A percentile compares a stretch with the other conserved stretches of the same genome.
These are phyloP conservation scores for Fusarium sp. DNA, from an alignment of 2,329 filamentous ascomycete genomes.

Conservation along the genomic window DNA sequence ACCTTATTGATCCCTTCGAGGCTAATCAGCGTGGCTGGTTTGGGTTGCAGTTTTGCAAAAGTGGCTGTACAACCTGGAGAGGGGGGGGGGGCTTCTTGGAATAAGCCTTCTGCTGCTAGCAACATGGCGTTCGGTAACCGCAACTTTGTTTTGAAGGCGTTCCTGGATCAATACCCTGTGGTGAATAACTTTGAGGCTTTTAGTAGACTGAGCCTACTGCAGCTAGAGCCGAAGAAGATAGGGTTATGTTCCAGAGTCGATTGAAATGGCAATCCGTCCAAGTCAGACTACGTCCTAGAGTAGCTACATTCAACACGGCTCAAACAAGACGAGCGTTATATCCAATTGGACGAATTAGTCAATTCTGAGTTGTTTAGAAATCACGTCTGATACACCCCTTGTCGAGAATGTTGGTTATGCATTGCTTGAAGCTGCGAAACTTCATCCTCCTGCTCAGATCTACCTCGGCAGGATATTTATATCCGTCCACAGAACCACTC, in stretches of 20 bases:
- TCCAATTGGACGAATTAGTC: neutral
- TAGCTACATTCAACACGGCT: no score
- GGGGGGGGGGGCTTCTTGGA: neutral
- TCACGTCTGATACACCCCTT: neutral
- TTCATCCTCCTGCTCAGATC: constrained; percentile 26
- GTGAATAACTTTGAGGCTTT: constrained; percentile 4
- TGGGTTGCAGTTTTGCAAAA: constrained; percentile 7
- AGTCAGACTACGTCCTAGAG: no score
- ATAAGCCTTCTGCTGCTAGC: constrained; percentile 19
- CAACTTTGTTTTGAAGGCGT: constrained; percentile 24
- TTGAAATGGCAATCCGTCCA: neutral
- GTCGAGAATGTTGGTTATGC: constrained; percentile 18
- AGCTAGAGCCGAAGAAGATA: neutral
- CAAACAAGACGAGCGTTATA: no score
- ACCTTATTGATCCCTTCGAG: neutral
- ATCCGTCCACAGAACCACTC: constrained; percentile 20
- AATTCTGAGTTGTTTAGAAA: neutral
- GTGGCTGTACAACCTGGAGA: constrained; percentile 8
- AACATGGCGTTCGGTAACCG: constrained; percentile 15
- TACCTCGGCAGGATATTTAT: constrained; percentile 33
- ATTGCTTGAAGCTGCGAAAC: constrained; percentile 33
- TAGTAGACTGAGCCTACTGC: constrained; percentile 3
- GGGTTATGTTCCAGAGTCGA: neutral
- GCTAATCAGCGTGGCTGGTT: constrained; percentile 4
- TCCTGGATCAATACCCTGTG: constrained; percentile 8